phyloP scores from a whole-genome alignment of 2,329 filamentous ascomycete species.

The Orbilia blumenaviensis region DNA sequence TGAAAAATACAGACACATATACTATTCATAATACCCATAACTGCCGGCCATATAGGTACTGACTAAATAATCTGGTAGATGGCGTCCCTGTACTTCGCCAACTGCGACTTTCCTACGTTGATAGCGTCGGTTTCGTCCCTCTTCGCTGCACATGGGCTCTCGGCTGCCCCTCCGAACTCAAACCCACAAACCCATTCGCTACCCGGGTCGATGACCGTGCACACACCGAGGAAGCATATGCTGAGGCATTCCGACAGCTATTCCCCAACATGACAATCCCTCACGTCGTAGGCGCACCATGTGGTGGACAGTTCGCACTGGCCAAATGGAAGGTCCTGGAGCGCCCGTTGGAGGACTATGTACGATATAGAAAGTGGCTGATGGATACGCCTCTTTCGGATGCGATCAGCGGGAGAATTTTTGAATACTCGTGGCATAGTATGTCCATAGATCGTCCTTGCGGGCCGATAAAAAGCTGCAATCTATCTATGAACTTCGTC shows the following conservation, averaged over 20 bases:
- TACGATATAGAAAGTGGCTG: conserved; percentile 70
- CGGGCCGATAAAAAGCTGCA: too few relatives aligned
- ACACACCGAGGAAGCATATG: conserved; percentile 48
- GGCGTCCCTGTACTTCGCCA: conserved; percentile 30
- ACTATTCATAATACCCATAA: neutral
- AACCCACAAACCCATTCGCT: conserved; percentile 61
- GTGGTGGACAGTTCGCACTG: conserved; percentile 74
- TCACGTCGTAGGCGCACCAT: conserved; percentile 66
- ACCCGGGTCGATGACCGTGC: conserved; percentile 60
- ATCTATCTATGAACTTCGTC: neutral
- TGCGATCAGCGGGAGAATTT: conserved; percentile 68
- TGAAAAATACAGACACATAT: neutral
- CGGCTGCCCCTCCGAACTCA: conserved; percentile 67
- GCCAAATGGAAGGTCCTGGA: conserved; percentile 66
- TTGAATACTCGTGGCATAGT: conserved; percentile 75
- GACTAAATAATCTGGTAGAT: conserved; percentile 3
- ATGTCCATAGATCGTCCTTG: too few relatives aligned
- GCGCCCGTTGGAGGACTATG: conserved; percentile 67
- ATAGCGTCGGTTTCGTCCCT: conserved; percentile 69
- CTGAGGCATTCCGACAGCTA: conserved; percentile 19
- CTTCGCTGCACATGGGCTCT: conserved; percentile 69
- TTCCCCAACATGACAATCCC: conserved; percentile 47
- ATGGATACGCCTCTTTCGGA: conserved; percentile 66
- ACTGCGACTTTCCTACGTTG: conserved; percentile 60
- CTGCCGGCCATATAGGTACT: neutral